Evolutionary conservation across 1,284 basidiomycete genomes (phyloP).

Genomic region (Fomitiporia mediterranea): DNA sequence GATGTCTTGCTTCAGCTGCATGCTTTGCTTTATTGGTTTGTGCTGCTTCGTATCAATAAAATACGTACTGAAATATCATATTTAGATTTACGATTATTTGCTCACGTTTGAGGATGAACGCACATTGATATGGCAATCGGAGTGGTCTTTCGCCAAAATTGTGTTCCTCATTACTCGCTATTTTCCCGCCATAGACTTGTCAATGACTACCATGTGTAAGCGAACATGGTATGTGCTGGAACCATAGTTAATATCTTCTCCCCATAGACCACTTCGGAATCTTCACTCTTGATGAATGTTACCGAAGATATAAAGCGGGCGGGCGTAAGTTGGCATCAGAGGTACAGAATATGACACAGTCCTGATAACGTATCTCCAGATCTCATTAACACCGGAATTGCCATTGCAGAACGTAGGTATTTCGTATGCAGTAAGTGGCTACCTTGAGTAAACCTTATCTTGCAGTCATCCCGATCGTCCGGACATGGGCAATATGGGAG

Average conservation of each 20-base stretch:
- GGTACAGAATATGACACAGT: too few species aligned
- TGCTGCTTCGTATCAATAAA: too few species aligned
- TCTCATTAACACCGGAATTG: background rate
- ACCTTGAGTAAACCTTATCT: too few species aligned
- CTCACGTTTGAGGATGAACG: too few species aligned
- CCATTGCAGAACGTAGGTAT: background rate
- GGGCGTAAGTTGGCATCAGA: too few species aligned
- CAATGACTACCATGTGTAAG: background rate
- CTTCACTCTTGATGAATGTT: background rate
- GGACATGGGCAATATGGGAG: slow-evolving; percentile 6
- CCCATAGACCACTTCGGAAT: too few species aligned
- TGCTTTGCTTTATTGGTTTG: too few species aligned
- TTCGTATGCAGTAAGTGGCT: background rate
- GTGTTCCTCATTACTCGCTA: slow-evolving; percentile 7
- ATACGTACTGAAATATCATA: too few species aligned
- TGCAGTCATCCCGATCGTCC: background rate
- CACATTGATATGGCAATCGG: background rate
- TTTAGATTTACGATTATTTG: slow-evolving; percentile 2
- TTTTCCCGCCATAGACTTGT: background rate
- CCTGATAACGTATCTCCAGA: too few species aligned
- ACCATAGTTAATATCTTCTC: too few species aligned
- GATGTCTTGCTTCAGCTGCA: too few species aligned
- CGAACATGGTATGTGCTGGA: background rate
- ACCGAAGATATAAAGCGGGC: too few species aligned
- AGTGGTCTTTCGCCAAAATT: background rate